These are phyloP conservation scores for Labyrinthula sp. DNA, from an alignment of 352 stramenopile genomes.

Conservation along the genomic window DNA sequence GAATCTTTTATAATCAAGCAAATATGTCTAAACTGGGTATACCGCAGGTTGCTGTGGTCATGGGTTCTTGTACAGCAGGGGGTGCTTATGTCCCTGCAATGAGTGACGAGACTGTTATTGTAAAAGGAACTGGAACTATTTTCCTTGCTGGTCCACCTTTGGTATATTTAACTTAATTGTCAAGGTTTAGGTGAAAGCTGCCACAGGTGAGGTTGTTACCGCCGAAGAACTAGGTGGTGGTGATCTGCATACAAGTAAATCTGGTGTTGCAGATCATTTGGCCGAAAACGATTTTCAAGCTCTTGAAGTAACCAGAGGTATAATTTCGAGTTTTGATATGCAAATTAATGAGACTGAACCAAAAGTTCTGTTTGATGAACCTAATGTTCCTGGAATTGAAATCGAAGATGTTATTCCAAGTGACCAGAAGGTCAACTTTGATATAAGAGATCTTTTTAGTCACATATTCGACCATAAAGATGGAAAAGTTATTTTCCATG, in stretches of 20 bases:
- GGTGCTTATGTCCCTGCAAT: slow-evolving; percentile 87
- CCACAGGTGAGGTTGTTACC: slow-evolving; percentile 82
- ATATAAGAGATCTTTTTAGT: slow-evolving; percentile 74
- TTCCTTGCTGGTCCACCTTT: slow-evolving; percentile 89
- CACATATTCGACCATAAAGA: slow-evolving; percentile 79
- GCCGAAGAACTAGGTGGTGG: slow-evolving; percentile 80
- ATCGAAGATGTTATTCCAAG: slow-evolving; percentile 72
- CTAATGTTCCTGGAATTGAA: slow-evolving; percentile 65
- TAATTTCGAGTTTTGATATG: slow-evolving; percentile 68
- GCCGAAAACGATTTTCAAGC: slow-evolving; percentile 80
- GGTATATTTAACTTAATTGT: too few species aligned
- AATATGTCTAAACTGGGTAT: slow-evolving; percentile 77
- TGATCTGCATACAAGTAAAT: slow-evolving; percentile 62
- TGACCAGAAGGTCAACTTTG: slow-evolving; percentile 77
- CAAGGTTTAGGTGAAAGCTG: too few species aligned
- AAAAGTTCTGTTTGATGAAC: slow-evolving; percentile 53
- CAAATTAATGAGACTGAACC: slow-evolving; percentile 3
- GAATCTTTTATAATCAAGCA: slow-evolving; percentile 96
- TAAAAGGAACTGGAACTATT: slow-evolving; percentile 78
- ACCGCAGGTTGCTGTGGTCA: slow-evolving; percentile 83
- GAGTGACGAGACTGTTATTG: slow-evolving; percentile 91
- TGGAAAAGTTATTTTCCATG: too few species aligned
- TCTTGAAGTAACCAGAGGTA: slow-evolving; percentile 52
- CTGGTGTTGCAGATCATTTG: slow-evolving; percentile 85
- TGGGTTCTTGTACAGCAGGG: slow-evolving; percentile 86